Evolutionary conservation across 371 early-diverging fungal genomes (phyloP).

Genomic region (Lichtheimia ornata): DNA sequence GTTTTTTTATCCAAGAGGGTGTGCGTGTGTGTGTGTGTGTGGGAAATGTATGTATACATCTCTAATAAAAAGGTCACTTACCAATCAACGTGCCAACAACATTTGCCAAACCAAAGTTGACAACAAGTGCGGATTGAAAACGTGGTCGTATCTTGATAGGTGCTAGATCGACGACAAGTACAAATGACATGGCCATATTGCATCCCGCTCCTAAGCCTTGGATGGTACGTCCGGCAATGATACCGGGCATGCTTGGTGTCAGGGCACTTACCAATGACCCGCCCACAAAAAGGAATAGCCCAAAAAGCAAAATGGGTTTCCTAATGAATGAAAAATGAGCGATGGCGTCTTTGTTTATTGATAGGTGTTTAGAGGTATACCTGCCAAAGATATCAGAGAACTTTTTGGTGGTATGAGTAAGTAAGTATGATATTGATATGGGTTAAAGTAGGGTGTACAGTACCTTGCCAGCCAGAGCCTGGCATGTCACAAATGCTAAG

Average conservation of each 20-base stretch:
- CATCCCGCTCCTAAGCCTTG: constrained; percentile 79
- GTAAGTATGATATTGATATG: background rate
- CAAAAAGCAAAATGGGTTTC: constrained; percentile 49
- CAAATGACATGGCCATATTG: constrained; percentile 65
- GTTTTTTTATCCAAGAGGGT: too few relatives aligned
- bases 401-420: background rate
- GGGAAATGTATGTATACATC: too few relatives aligned
- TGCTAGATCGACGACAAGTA: constrained; percentile 78
- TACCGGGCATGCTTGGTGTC: constrained; percentile 52
- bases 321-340: constrained; percentile 11
- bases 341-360: background rate
- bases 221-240: constrained; percentile 70
- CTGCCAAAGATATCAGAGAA: constrained; percentile 31
- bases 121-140: constrained; percentile 61
- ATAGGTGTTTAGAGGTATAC: background rate
- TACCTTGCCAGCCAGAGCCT: constrained; percentile 61
- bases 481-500: constrained; percentile 55
- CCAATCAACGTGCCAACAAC: constrained; percentile 72
- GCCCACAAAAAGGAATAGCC: constrained; percentile 50
- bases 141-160: constrained; percentile 67
- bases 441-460: too few relatives aligned
- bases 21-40: too few relatives aligned
- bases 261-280: constrained; percentile 60
- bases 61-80: background rate
- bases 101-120: constrained; percentile 69